A percentile compares a stretch with the other conserved stretches of the same genome.
phyloP scores from a whole-genome alignment of 139 green algal genomes.

The Eudorina sp. region DNA sequence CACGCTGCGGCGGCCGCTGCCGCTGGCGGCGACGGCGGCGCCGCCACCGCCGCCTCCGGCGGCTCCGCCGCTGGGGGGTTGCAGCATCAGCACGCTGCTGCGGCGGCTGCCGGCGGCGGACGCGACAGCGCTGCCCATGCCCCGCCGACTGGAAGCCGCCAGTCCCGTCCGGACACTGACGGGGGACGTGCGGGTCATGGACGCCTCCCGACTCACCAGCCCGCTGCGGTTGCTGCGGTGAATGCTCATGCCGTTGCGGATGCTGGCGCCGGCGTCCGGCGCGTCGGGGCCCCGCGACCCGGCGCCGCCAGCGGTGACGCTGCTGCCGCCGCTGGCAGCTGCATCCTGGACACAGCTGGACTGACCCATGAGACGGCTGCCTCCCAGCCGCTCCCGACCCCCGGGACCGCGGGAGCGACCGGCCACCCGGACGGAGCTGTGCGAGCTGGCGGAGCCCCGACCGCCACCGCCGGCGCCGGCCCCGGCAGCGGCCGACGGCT shows the following conservation, averaged over 20 bases:
- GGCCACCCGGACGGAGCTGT: neutral
- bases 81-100: slow-evolving; percentile 5
- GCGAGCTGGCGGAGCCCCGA: neutral
- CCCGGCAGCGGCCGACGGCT: too few relatives aligned
- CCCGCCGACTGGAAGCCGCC: neutral
- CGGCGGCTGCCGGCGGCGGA: neutral
- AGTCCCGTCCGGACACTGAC: neutral
- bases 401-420: neutral
- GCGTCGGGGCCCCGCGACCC: neutral
- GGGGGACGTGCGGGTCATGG: neutral
- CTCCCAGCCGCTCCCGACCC: neutral
- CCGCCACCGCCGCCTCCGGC: neutral
- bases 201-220: neutral
- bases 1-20: neutral
- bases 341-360: neutral
- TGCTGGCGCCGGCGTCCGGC: neutral
- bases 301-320: neutral
- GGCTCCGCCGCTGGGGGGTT: neutral
- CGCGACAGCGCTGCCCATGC: neutral
- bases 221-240: neutral
- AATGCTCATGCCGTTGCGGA: neutral
- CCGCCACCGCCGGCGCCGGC: neutral
- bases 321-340: neutral
- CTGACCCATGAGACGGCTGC: neutral
- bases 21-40: neutral